Base-by-base conservation (phyloP, 2,329 filamentous ascomycete genomes). In the Hymenoscyphus infarciens region DNA sequence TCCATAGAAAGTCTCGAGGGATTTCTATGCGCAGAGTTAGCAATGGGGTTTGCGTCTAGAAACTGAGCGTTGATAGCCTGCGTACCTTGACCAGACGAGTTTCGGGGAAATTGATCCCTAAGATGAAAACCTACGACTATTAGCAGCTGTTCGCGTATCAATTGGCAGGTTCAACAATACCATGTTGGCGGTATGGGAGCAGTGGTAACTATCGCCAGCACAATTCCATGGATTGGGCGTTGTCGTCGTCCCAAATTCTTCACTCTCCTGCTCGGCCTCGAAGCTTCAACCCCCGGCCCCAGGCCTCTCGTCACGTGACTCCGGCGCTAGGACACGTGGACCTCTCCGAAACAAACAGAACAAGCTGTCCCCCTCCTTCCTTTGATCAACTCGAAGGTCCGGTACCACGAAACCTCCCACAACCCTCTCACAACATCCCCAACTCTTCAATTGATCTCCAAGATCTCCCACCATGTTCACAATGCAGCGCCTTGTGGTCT, bases 71-170 rank as follows among this genome's bases (percentile, higher is more conserved):
- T 15, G 7, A 22, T 25, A 10, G 45, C n/a, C 45, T 29, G 29
- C 29, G 76, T 86, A 91, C 92, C 82, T 90, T 89, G 75, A 98
- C 88, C 74, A 97, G 85, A 77, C 88, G 88, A 72, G 81, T 79
- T 79, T 97, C 93, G 71, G 85, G 80, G 81, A 98, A 97, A 80
- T 90, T 93, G 80, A 91, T 82, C 72, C 91, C 91, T 74, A 94
- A 83, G 73, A 98, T 88, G 81, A 95, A 91, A 73, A 93, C 89
- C 73, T 74, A 27, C 7, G 25, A 8, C 42, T 2, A 19, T 70
- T 45, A 71, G 64, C 33, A 61, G 16, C 4, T 11, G 16, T 49
- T 31, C 29, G 25, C 16, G 10, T 3, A 42, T 58, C 13, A 15
- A 11, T 11, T 54, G 27, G 5, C 13, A 11, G 8, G 6, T 53